Percentiles rank a stretch among this genome's conserved stretches.
Conservation (phyloP, 257 asterid species). For the Solanum sejunctum region DNA sequence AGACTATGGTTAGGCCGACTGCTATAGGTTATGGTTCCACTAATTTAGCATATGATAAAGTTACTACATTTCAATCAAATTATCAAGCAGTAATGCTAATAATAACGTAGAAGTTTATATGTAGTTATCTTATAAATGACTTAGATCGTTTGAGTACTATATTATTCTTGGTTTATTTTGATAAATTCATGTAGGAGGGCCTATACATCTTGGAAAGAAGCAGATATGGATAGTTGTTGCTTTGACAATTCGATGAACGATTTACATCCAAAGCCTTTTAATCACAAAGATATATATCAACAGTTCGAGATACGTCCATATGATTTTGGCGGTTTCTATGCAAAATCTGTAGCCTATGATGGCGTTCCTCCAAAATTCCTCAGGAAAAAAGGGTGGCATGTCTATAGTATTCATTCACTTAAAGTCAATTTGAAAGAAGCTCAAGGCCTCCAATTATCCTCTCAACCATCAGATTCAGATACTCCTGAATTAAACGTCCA, state of each 20-base stretch:
- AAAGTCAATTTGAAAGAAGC: constrained; percentile 31
- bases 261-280: constrained; percentile 34
- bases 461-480: constrained; percentile 9
- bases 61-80: not conserved
- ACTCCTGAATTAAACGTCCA: constrained; percentile 41
- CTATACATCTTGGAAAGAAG: constrained; percentile 44
- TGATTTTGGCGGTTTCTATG: constrained; percentile 52
- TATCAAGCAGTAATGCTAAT: not conserved
- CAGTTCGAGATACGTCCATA: constrained; percentile 48
- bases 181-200: constrained; percentile 32
- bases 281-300: constrained; percentile 59
- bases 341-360: constrained; percentile 54
- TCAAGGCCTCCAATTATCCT: constrained; percentile 23
- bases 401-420: constrained; percentile 22
- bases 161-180: not conserved
- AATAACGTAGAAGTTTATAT: not conserved
- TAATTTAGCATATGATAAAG: not conserved
- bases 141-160: not conserved
- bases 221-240: constrained; percentile 44
- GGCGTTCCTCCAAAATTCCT: constrained; percentile 65
- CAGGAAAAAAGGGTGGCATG: constrained; percentile 60
- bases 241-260: constrained; percentile 12
- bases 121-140: not conserved
- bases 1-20: no score
- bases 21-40: not conserved